These are phyloP conservation scores for Rubia peregrina DNA, from an alignment of 305 asterid species.

Conservation along the genomic window DNA sequence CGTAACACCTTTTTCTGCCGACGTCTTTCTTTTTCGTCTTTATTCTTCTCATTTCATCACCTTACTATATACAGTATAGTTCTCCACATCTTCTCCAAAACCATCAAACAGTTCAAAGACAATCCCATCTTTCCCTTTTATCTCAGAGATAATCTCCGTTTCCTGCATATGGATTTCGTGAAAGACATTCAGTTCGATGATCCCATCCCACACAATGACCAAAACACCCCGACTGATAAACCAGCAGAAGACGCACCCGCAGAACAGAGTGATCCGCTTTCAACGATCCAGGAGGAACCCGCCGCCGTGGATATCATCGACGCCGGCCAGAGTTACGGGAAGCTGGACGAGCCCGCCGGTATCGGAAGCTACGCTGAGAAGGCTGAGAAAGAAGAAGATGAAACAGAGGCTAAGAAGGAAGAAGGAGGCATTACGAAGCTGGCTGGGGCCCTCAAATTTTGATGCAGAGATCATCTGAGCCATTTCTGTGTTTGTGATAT, in stretches of 20 bases:
- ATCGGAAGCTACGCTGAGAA: constrained; percentile 26
- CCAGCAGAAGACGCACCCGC: neutral
- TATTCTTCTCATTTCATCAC: no score
- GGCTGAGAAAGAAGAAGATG: constrained; percentile 19
- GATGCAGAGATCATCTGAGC: no score
- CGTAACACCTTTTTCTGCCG: no score
- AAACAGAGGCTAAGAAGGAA: neutral
- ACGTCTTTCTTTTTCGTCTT: no score
- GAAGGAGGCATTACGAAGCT: neutral
- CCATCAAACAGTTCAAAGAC: neutral
- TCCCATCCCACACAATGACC: neutral
- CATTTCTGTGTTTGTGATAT: no score
- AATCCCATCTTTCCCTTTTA: neutral
- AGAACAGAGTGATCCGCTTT: constrained; percentile 1
- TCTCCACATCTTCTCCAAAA: neutral
- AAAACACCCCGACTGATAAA: neutral
- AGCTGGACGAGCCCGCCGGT: constrained; percentile 23
- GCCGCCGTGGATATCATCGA: constrained; percentile 38
- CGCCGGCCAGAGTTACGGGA: constrained; percentile 32
- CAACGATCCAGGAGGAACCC: constrained; percentile 9
- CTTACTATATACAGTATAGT: no score
- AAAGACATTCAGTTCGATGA: constrained; percentile 14
- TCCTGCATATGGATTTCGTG: constrained; percentile 15
- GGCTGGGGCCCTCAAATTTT: neutral
- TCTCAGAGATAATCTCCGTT: neutral